phyloP scores from a whole-genome alignment of 1,284 basidiomycete species.

The Salmacisia buchloeana region DNA sequence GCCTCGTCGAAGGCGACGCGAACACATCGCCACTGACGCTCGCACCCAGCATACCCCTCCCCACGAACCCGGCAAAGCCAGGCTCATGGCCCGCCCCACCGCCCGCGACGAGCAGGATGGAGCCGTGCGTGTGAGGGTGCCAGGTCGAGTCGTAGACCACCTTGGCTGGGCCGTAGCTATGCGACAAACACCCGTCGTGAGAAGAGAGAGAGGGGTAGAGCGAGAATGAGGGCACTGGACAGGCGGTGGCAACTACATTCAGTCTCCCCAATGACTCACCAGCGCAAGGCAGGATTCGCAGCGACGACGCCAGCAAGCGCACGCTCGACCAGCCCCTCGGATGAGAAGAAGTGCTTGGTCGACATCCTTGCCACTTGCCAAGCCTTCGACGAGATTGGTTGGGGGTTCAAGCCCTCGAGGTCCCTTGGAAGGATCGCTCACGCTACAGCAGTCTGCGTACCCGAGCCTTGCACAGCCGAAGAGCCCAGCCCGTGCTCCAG shows the following conservation, averaged over 20 bases:
- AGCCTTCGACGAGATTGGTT: no score
- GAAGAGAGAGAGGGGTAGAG: not conserved
- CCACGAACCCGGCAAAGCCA: conserved; percentile 50
- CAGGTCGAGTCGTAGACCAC: conserved; percentile 41
- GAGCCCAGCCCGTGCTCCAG: no score
- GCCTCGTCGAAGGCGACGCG: conserved; percentile 55
- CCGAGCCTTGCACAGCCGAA: no score
- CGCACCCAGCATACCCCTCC: conserved; percentile 53
- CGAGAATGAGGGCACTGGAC: not conserved
- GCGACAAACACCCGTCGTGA: not conserved
- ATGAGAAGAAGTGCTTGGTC: conserved; percentile 47
- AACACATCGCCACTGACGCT: conserved; percentile 56
- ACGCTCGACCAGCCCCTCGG: conserved; percentile 47
- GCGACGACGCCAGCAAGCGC: conserved; percentile 43
- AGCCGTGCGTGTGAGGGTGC: conserved; percentile 49
- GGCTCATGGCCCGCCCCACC: conserved; percentile 56
- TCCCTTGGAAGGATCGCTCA: no score
- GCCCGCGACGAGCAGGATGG: conserved; percentile 54
- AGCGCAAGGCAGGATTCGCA: conserved; percentile 42
- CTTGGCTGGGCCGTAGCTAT: conserved; percentile 44
- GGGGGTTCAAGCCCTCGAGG: no score
- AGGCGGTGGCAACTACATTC: not conserved
- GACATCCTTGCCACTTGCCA: no score
- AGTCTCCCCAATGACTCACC: conserved; percentile 24
- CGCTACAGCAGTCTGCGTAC: no score